phyloP scores from a whole-genome alignment of 2,329 filamentous ascomycete genomes.

The Pseudopithomyces chartarum region DNA sequence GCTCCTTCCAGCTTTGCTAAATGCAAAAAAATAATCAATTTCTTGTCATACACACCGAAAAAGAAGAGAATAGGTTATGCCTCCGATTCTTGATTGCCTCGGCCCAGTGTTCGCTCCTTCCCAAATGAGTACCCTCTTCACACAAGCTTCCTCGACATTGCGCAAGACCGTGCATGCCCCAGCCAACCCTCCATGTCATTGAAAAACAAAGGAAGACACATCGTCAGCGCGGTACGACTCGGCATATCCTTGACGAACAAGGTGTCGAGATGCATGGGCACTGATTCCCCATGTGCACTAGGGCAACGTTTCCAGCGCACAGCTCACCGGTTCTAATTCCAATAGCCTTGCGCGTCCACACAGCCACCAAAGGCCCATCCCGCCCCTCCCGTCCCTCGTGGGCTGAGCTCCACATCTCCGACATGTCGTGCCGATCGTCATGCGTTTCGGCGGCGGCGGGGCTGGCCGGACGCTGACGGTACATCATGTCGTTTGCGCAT shows the following conservation, averaged over 20 bases:
- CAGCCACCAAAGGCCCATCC: constrained; percentile 1
- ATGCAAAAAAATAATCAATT: neutral
- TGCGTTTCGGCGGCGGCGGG: neutral
- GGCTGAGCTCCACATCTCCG: constrained; percentile 8
- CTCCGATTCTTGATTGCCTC: neutral
- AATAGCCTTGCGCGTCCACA: neutral
- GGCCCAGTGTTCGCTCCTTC: neutral
- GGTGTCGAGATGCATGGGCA: neutral
- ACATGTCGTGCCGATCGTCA: constrained; percentile 9
- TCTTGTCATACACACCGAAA: neutral
- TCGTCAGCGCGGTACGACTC: neutral
- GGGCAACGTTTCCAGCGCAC: constrained; percentile 2
- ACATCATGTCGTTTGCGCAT: constrained; percentile 10
- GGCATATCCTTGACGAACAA: neutral
- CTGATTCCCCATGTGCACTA: neutral
- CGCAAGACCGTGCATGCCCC: neutral
- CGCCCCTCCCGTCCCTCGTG: constrained; percentile 9
- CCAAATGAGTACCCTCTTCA: neutral
- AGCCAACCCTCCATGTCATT: neutral
- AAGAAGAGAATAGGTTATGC: neutral
- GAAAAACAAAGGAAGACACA: neutral
- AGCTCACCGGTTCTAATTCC: constrained; percentile 7
- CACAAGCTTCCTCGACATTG: neutral
- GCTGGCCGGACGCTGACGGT: constrained; percentile 7
- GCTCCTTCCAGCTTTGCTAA: neutral